Percentiles rank a stretch among this genome's conserved stretches.
Conservation (phyloP, 1,284 basidiomycete genomes). For the Lentinula novae-zelandiae region DNA sequence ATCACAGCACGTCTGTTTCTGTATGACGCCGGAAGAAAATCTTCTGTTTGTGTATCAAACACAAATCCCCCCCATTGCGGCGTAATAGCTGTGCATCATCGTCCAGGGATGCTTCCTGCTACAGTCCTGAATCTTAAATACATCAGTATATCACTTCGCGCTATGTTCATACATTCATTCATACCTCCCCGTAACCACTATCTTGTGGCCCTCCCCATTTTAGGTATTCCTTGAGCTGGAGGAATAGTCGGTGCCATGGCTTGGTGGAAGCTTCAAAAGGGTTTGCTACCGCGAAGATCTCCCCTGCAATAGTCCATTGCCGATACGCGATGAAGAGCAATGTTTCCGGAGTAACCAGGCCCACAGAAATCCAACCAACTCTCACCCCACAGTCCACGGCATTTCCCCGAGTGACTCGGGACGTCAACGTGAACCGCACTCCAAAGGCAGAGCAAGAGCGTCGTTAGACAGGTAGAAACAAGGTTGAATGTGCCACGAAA, state of each 20-base stretch:
- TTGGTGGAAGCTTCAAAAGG: background rate
- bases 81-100: background rate
- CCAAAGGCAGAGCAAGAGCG: background rate
- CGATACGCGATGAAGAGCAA: background rate
- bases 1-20: background rate
- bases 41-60: background rate
- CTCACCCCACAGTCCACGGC: background rate
- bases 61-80: background rate
- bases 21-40: background rate
- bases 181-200: background rate
- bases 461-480: background rate
- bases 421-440: conserved; percentile 1
- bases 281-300: background rate
- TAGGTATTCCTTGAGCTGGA: background rate
- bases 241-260: background rate
- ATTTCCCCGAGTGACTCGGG: background rate
- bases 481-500: background rate
- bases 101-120: background rate
- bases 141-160: background rate
- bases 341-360: background rate
- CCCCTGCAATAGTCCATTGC: background rate
- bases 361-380: background rate
- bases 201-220: background rate
- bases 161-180: background rate
- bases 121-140: background rate